Evolutionary conservation across 768 basidiomycete genomes (phyloP).

Genomic region (Mycena indigotica): DNA sequence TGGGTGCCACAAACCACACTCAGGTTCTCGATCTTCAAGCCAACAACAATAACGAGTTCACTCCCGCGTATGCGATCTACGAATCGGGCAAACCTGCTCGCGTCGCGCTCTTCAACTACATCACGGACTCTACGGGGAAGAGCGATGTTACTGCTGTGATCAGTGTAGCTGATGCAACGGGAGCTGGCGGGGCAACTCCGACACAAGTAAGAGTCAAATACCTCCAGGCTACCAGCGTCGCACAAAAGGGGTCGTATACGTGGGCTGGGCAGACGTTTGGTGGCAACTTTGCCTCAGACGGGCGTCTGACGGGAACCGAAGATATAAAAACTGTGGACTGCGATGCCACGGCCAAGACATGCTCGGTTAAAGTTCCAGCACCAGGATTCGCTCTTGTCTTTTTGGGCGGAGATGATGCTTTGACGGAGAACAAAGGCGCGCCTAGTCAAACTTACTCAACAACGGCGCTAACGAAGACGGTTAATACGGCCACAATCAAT

Average conservation of each 20-base stretch:
- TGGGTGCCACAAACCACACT: conserved; percentile 61
- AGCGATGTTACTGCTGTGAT: conserved; percentile 58
- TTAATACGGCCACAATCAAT: neutral
- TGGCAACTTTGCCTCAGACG: conserved; percentile 63
- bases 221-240: conserved; percentile 7
- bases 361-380: conserved; percentile 62
- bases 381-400: conserved; percentile 79
- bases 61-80: conserved; percentile 74
- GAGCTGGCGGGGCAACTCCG: conserved; percentile 42
- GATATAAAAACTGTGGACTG: conserved; percentile 62
- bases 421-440: conserved; percentile 26
- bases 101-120: conserved; percentile 73
- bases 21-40: conserved; percentile 67
- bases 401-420: conserved; percentile 48
- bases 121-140: conserved; percentile 60
- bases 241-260: conserved; percentile 10
- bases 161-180: conserved; percentile 46
- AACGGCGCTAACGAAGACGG: conserved; percentile 1
- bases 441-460: conserved; percentile 1
- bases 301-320: conserved; percentile 57
- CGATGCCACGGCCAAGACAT: conserved; percentile 50
- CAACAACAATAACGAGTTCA: conserved; percentile 53
- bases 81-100: conserved; percentile 64
- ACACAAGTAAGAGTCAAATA: conserved; percentile 59
- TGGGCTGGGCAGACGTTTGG: conserved; percentile 51